Conservation (phyloP, 345 rosid genomes). For the Linum usitatissimum region DNA sequence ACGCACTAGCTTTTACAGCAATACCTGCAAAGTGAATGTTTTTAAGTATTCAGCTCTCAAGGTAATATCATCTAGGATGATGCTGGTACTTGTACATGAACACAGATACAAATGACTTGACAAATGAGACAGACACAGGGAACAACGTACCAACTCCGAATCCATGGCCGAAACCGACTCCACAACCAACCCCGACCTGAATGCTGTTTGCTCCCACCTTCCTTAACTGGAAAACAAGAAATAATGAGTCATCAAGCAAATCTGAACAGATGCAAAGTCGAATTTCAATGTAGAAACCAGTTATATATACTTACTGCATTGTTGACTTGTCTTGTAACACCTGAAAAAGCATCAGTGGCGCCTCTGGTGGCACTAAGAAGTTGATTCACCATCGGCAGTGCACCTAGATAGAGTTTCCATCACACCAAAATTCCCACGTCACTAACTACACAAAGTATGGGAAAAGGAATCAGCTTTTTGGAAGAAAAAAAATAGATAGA, state of each 20-base stretch:
- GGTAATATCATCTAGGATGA: not conserved
- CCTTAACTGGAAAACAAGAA: slow-evolving; percentile 30
- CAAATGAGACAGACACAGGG: not conserved
- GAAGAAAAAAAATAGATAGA: not conserved
- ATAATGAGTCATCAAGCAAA: slow-evolving; percentile 7
- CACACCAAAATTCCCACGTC: not conserved
- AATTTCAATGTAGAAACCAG: slow-evolving; percentile 1
- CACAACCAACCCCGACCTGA: slow-evolving; percentile 63
- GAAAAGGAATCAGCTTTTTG: not conserved
- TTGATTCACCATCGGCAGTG: slow-evolving; percentile 70
- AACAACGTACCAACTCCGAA: slow-evolving; percentile 54
- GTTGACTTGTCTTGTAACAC: slow-evolving; percentile 63
- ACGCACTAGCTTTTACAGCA: slow-evolving; percentile 72
- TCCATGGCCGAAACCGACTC: slow-evolving; percentile 76
- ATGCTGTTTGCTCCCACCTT: slow-evolving; percentile 52
- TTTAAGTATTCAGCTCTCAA: not conserved
- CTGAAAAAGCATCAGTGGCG: slow-evolving; percentile 80
- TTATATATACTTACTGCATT: slow-evolving; percentile 40
- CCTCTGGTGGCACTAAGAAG: slow-evolving; percentile 91
- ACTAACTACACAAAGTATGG: not conserved
- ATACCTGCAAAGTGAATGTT: slow-evolving; percentile 41
- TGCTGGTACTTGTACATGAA: no score
- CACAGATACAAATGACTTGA: no score
- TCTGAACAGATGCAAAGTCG: not conserved
- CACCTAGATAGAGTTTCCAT: slow-evolving; percentile 34